These are phyloP conservation scores for Neohortaea acidophila DNA, from an alignment of 495 filamentous ascomycete genomes.

Conservation along the genomic window DNA sequence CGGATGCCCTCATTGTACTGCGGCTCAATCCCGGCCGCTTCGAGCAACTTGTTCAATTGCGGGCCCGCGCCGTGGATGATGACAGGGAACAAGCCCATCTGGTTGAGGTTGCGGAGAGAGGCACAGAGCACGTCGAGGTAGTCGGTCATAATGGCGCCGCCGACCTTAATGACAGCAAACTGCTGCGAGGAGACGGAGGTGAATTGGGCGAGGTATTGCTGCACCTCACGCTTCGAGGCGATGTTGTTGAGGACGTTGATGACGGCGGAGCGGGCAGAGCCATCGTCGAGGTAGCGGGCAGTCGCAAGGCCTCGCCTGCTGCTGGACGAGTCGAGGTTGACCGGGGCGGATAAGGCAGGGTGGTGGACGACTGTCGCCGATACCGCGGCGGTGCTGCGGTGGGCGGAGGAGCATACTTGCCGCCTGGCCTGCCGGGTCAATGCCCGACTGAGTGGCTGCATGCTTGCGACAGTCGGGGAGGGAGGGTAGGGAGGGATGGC, in stretches of 20 bases:
- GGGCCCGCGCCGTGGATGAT: conserved; percentile 94
- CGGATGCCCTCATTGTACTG: conserved; percentile 94
- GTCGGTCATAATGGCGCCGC: conserved; percentile 92
- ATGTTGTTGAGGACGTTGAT: conserved; percentile 92
- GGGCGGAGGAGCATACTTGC: background rate
- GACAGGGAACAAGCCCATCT: conserved; percentile 89
- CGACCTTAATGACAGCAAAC: conserved; percentile 98
- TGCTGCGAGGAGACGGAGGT: conserved; percentile 93
- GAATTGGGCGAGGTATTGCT: conserved; percentile 97
- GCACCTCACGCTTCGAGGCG: conserved; percentile 89
- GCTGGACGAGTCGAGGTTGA: no score
- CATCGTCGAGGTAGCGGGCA: conserved; percentile 11
- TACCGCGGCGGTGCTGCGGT: background rate
- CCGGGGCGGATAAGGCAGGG: background rate
- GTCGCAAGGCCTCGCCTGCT: conserved; percentile 10
- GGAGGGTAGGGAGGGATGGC: no score
- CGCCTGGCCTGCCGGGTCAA: background rate
- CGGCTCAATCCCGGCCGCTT: conserved; percentile 72
- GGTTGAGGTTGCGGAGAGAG: conserved; percentile 80
- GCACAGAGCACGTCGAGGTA: conserved; percentile 80
- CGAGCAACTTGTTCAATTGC: conserved; percentile 85
- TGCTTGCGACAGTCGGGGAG: no score
- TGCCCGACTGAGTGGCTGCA: background rate
- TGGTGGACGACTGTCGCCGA: background rate
- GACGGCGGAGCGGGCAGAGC: conserved; percentile 64